These are phyloP conservation scores for Triticum aestivum DNA, from an alignment of 176 grass and related monocot genomes.

Conservation along the genomic window IWGSC_CS_RefSeq_v2.1 NC_057812.1:42801534-42802033, in stretches of 20 bases:
- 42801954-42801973: conserved; percentile 99
- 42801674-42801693: conserved; percentile 63
- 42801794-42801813: background rate
- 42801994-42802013: conserved; percentile 97
- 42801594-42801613: conserved; percentile 85
- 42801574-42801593: conserved; percentile 91
- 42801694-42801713: conserved; percentile 77
- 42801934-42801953: conserved; percentile 96
- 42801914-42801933: conserved; percentile 98
- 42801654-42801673: conserved; percentile 75
- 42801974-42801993: conserved; percentile 92
- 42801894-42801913: conserved; percentile 80
- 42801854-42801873: conserved; percentile 99
- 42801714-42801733: conserved; percentile 69
- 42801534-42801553: background rate
- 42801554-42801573: background rate
- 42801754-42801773: conserved; percentile 86
- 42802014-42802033: conserved; percentile 99
- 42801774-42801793: conserved; percentile 15
- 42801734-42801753: conserved; percentile 72
- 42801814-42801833: background rate
- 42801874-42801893: conserved; percentile 88
- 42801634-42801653: conserved; percentile 95
- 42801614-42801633: conserved; percentile 67
- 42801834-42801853: conserved; percentile 84